These are phyloP conservation scores for Pichia sp. DNA, from an alignment of 1,139 yeast genomes.

Conservation along the genomic window DNA sequence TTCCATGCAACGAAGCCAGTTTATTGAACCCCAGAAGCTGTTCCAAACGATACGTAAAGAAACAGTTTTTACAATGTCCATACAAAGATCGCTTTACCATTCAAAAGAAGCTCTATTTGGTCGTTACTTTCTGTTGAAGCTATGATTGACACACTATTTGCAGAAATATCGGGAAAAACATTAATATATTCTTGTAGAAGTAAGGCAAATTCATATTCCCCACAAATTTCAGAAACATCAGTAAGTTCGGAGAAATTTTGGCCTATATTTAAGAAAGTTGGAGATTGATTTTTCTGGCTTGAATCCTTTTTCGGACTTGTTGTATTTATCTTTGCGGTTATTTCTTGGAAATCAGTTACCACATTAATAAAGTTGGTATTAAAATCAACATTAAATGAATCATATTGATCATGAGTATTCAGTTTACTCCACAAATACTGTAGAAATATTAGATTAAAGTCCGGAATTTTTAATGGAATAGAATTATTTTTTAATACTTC, in stretches of 20 bases:
- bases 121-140: background rate
- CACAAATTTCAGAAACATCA: slow-evolving; percentile 6
- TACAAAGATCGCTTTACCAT: background rate
- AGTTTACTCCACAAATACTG: slow-evolving; percentile 17
- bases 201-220: slow-evolving; percentile 8
- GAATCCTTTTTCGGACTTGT: background rate
- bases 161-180: slow-evolving; percentile 4
- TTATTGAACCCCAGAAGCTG: no score
- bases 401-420: no score
- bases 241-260: background rate
- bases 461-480: slow-evolving; percentile 18
- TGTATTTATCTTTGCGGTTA: background rate
- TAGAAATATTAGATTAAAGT: slow-evolving; percentile 15
- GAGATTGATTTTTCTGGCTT: background rate
- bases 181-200: slow-evolving; percentile 3
- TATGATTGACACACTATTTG: background rate
- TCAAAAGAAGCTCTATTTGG: slow-evolving; percentile 1
- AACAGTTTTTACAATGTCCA: no score
- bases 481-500: slow-evolving; percentile 11
- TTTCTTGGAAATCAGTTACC: background rate
- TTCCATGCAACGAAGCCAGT: no score
- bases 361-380: no score
- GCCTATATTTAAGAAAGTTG: background rate
- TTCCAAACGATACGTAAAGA: no score
- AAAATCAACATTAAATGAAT: no score